These are phyloP conservation scores for Nothophaeocryptopus gaeumannii DNA, from an alignment of 2,329 filamentous ascomycete genomes.

Conservation along the genomic window DNA sequence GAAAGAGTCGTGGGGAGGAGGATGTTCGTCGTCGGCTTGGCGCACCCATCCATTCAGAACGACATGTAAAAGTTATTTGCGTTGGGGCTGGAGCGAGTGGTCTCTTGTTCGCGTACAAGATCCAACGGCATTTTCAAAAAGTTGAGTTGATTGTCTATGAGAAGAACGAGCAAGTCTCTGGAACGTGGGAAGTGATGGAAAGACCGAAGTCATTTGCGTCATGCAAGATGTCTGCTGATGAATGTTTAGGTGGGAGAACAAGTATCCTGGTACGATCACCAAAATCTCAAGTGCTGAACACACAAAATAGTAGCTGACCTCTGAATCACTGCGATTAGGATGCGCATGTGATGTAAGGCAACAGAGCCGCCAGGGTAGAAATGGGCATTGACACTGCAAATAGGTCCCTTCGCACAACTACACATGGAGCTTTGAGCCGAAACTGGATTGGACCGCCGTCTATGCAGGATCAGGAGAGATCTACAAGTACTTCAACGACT, in stretches of 20 bases:
- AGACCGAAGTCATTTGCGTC: conserved; percentile 38
- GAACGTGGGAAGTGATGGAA: conserved; percentile 12
- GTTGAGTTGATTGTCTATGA: conserved; percentile 4
- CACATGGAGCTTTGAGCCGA: conserved; percentile 8
- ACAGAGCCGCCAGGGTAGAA: no score
- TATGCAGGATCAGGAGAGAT: conserved; percentile 42
- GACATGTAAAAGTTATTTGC: conserved; percentile 5
- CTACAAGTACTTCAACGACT: conserved; percentile 38
- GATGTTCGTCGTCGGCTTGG: conserved; percentile 13
- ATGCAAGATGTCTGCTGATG: no score
- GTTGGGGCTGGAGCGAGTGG: conserved; percentile 13
- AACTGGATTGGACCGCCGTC: conserved; percentile 25
- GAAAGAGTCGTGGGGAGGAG: conserved; percentile 19
- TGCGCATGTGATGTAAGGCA: no score
- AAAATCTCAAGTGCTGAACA: conserved; percentile 36
- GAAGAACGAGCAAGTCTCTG: conserved; percentile 4
- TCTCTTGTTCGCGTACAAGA: conserved; percentile 5
- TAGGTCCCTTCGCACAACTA: conserved; percentile 2
- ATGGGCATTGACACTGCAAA: no score
- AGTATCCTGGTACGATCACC: conserved; percentile 4
- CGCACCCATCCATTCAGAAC: conserved; percentile 16
- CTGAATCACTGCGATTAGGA: no score
- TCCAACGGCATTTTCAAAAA: background rate
- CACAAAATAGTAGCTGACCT: no score
- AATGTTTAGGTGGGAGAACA: background rate